Evolutionary conservation across 1,284 basidiomycete genomes (phyloP), one percentile per base, ranked within the genome.

Genomic region (Coniophora puteana): DNA sequence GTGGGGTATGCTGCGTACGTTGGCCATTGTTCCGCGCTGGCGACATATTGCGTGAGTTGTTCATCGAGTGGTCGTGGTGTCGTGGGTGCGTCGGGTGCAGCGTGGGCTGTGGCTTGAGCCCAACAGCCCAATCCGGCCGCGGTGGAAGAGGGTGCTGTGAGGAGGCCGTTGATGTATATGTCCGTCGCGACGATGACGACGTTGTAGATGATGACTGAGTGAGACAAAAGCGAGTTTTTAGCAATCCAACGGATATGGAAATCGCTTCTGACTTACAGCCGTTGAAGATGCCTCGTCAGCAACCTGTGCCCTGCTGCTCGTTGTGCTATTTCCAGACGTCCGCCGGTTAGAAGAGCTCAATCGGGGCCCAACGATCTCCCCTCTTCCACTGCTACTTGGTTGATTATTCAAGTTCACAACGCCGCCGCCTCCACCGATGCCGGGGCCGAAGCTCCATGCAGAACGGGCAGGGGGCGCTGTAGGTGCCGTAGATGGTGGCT

Each of bases 101-200:
- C 10, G 75, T 80, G 30, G 80, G 76, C 47, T 84, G 79, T 0
- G 86, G 76, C 56, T 82, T 84, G 25, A 89, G 67, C 7, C 86
- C 85, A 10, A 89, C 84, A 17, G 87, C 87, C 87, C 88, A 90
- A 56, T 90, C 87, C 28, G 87, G 87, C 43, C 87, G 73, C 4
- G 85, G 66, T 8, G 87, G 87, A 33, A 90, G 69, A 18, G 87
- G 87, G 54, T 90, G 87, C 52, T 83, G 78, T 24, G 82, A 83
- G 2, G 84, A 83, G 1, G 78, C 63, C 1, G 74, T 81, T 20
- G 84, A 85, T 1, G 82, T 85, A 50, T 75, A 85, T 7, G 83
- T 84, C 49, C 76, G 72, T 34, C 80, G 72, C 30, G 87, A 89
- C 10, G 84, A 86, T 1, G 86, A 87, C 3, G 86, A 88, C 3